A percentile compares a stretch with the other conserved stretches of the same genome.
Evolutionary conservation across 1,139 yeast genomes (phyloP).

Genomic region (Candida sojae): DNA sequence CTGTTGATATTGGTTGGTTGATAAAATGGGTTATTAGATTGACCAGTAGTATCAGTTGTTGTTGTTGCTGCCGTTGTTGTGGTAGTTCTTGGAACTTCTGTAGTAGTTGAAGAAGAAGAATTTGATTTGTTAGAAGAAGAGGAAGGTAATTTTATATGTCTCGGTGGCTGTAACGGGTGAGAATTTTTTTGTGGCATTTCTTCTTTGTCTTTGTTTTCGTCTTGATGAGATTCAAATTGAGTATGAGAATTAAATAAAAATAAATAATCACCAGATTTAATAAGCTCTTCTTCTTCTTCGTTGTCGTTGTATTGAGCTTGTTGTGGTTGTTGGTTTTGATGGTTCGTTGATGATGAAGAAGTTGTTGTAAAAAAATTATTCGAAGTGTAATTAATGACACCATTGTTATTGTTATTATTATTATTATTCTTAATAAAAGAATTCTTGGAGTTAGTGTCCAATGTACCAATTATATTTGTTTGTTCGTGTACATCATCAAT

Average conservation of each 20-base stretch:
- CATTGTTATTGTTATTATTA: neutral
- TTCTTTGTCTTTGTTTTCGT: neutral
- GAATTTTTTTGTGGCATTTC: conserved; percentile 3
- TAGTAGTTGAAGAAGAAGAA: neutral
- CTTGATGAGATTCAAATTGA: neutral
- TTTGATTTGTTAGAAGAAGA: neutral
- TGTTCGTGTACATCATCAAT: neutral
- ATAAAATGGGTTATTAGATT: too few relatives aligned
- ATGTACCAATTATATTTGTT: neutral
- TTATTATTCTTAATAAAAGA: neutral
- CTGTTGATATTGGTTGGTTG: neutral
- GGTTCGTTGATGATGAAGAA: neutral
- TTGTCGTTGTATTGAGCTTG: neutral
- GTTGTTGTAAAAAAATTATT: neutral
- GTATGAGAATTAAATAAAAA: neutral
- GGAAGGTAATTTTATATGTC: conserved; percentile 7
- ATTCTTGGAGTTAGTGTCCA: neutral
- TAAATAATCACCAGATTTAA: neutral
- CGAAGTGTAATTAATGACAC: neutral
- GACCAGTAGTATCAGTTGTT: neutral
- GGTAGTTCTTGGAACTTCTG: neutral
- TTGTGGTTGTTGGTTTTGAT: neutral
- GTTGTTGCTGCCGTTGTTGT: neutral
- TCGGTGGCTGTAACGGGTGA: conserved; percentile 6
- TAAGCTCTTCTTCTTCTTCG: neutral